These are phyloP conservation scores for Piloderma croceum DNA, from an alignment of 768 basidiomycete species.

Conservation along the genomic window DNA sequence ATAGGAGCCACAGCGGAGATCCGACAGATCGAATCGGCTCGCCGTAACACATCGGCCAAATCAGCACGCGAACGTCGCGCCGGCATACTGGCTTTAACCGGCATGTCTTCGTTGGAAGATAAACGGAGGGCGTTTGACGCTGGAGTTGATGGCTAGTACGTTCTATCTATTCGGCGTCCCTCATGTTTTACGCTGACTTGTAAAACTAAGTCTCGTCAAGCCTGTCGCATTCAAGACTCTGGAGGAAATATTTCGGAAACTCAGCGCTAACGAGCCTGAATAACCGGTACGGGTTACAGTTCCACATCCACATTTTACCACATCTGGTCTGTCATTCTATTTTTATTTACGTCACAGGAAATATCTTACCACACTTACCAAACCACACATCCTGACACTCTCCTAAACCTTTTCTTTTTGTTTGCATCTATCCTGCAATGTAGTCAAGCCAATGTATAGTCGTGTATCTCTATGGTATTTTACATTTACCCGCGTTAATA, in stretches of 20 bases:
- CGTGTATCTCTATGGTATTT: too few relatives aligned
- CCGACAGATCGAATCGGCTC: slow-evolving; percentile 59
- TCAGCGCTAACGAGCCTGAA: too few relatives aligned
- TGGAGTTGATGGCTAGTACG: slow-evolving; percentile 93
- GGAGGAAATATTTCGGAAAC: slow-evolving; percentile 74
- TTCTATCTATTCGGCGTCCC: slow-evolving; percentile 15
- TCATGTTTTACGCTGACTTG: neutral
- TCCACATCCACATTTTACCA: too few relatives aligned
- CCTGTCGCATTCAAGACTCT: slow-evolving; percentile 92
- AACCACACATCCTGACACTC: too few relatives aligned
- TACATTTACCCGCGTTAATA: too few relatives aligned
- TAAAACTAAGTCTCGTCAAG: slow-evolving; percentile 69
- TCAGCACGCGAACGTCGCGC: slow-evolving; percentile 21
- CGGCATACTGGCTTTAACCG: slow-evolving; percentile 83
- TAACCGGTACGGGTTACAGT: too few relatives aligned
- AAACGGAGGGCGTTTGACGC: slow-evolving; percentile 87
- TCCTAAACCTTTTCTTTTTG: too few relatives aligned
- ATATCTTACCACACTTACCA: too few relatives aligned
- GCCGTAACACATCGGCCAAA: slow-evolving; percentile 21
- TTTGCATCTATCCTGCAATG: too few relatives aligned
- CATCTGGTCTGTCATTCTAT: too few relatives aligned
- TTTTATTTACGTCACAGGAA: too few relatives aligned
- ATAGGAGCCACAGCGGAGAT: slow-evolving; percentile 82
- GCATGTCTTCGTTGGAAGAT: slow-evolving; percentile 90
- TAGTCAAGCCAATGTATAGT: too few relatives aligned